phyloP scores from a whole-genome alignment of 225 moss, liverwort and hornwort genomes.

The Bryoerythrophyllum caledonicum region DNA sequence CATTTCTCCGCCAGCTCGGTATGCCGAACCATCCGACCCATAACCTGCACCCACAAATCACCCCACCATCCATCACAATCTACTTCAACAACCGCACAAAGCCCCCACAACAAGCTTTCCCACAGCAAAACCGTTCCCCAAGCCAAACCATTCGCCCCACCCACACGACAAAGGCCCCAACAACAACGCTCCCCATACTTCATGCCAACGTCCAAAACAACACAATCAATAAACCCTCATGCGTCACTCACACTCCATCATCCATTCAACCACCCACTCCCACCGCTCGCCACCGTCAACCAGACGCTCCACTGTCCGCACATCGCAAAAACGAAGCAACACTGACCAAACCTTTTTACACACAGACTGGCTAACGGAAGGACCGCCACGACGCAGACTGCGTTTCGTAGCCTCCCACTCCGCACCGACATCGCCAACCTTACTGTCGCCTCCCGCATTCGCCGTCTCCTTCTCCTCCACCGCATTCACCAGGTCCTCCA shows the following conservation, averaged over 20 bases:
- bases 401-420: constrained; percentile 69
- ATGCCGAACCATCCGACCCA: constrained; percentile 64
- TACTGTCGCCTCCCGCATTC: constrained; percentile 45
- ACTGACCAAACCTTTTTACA: constrained; percentile 87
- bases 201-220: no score
- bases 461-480: constrained; percentile 49
- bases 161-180: not conserved
- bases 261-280: not conserved
- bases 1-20: constrained; percentile 78
- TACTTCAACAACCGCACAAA: not conserved
- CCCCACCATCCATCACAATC: not conserved
- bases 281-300: not conserved
- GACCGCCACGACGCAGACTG: constrained; percentile 80
- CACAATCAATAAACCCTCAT: no score
- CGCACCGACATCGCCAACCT: constrained; percentile 79
- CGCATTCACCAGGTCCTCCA: constrained; percentile 72
- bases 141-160: not conserved
- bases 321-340: constrained; percentile 36
- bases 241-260: not conserved
- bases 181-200: no score
- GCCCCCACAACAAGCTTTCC: no score
- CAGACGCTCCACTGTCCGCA: constrained; percentile 15
- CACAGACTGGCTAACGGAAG: constrained; percentile 65
- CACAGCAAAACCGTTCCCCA: not conserved
- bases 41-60: constrained; percentile 55